Conservation (phyloP, 2,329 filamentous ascomycete species). For the Xylaria digitata region DNA sequence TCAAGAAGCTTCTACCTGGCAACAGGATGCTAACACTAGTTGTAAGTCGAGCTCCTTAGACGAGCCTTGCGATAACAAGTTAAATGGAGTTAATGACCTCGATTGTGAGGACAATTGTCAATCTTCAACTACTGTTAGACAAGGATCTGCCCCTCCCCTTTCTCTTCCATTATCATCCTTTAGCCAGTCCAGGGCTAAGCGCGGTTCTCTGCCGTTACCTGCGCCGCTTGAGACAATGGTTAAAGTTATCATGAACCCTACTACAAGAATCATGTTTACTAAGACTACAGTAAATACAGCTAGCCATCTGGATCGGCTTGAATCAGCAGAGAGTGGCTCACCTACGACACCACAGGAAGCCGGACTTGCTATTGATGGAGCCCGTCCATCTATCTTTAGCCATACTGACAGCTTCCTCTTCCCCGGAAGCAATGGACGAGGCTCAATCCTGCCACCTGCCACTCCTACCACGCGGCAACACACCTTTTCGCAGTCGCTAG, state of each 20-base stretch:
- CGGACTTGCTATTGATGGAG: constrained; percentile 81
- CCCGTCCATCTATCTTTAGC: constrained; percentile 83
- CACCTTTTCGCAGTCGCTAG: constrained; percentile 66
- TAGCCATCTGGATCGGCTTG: constrained; percentile 69
- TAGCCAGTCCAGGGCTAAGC: constrained; percentile 51
- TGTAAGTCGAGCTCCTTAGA: constrained; percentile 58
- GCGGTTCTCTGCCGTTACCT: constrained; percentile 51
- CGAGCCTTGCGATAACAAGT: constrained; percentile 39
- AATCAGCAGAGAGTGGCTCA: constrained; percentile 62
- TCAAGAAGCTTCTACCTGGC: constrained; percentile 43
- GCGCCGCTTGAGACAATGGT: constrained; percentile 49
- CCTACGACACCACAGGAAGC: constrained; percentile 84
- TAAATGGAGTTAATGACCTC: constrained; percentile 38
- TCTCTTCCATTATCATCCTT: constrained; percentile 55
- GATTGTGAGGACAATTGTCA: constrained; percentile 39
- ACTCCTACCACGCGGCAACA: constrained; percentile 80
- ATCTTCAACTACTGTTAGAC: constrained; percentile 50
- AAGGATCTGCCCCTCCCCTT: constrained; percentile 50
- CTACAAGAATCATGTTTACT: constrained; percentile 60
- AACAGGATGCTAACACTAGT: constrained; percentile 44
- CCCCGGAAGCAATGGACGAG: constrained; percentile 50
- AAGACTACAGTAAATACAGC: constrained; percentile 67
- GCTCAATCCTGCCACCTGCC: constrained; percentile 72
- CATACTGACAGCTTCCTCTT: constrained; percentile 55
- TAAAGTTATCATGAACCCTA: constrained; percentile 45